Evolutionary conservation across 495 filamentous ascomycete species (phyloP), one percentile per base, ranked within the genome.

Genomic region (Emericellopsis terricola): DNA sequence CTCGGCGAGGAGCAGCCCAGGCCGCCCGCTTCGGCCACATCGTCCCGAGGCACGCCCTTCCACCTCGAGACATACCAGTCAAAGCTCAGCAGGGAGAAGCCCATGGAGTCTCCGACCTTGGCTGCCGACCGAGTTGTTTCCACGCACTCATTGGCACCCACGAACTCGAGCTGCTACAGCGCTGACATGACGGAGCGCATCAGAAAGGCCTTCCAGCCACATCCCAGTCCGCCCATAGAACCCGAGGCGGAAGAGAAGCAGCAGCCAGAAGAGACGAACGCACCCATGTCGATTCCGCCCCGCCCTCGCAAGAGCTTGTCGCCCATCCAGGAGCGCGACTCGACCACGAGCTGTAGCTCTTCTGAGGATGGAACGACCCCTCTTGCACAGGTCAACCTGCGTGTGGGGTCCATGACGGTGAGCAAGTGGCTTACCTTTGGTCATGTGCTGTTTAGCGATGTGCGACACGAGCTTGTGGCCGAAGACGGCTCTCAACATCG

Each of bases 351-450:
- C 38, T 50, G 56, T 16, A 51, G 36, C 32, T 62, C 34, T 18
- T 55, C 53, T 15, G 69, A 76, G 19, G 64, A 66, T 35, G 13
- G 33, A 10, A 68, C 70, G 34, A 73, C 70, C 9, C 68, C 77
- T 6, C 65, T 71, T 11, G 71, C 79, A 0, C 73, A 78, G 36
- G 80, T 80, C 29, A 89, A 91, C 53, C 71, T 94, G 34, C 68
- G 84, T 9, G 83, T 85, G 3, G 81, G 77, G 27, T 68, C 62
- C 16, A 69, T 71, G 65, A 71, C 65, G 14, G 65, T 71, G 15
- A 66, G 61, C 48, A 69, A 69, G 38, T 96, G 87, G 86, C 67
- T 99, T 15, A 87, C 84, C 6, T 96, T 94, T 53, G 89, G 89
- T 10, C 74, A 86, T 34, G 85, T 96, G 0, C 69, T 99, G 7